Evolutionary conservation across 805 yeast genomes (phyloP).

Genomic region (Candida argentea): DNA sequence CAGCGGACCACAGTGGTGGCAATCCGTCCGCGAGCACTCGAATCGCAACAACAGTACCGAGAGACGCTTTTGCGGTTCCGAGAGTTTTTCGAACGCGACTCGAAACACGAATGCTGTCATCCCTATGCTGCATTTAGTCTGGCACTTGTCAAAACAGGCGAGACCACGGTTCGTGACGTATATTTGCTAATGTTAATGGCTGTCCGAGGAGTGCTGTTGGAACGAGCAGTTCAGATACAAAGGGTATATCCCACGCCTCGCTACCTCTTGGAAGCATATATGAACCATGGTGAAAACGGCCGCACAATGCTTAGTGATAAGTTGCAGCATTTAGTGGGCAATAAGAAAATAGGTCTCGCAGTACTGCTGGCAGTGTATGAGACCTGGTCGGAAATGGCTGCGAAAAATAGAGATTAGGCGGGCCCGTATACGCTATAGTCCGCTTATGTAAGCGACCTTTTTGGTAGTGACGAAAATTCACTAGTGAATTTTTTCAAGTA

Average conservation of each 20-base stretch:
- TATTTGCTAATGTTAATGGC: conserved; percentile 71
- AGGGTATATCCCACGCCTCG: conserved; percentile 60
- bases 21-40: conserved; percentile 39
- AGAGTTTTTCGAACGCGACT: conserved; percentile 27
- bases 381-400: too few relatives aligned
- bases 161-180: conserved; percentile 66
- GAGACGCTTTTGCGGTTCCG: conserved; percentile 33
- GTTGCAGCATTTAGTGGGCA: conserved; percentile 36
- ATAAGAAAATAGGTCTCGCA: conserved; percentile 41
- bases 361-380: conserved; percentile 44
- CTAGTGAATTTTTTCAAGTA: too few relatives aligned
- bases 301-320: conserved; percentile 17
- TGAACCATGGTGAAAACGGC: conserved; percentile 9
- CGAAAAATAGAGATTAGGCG: too few relatives aligned
- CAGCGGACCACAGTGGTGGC: conserved; percentile 27
- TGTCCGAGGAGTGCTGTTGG: conserved; percentile 70
- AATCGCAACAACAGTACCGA: conserved; percentile 42
- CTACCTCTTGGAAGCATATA: conserved; percentile 42
- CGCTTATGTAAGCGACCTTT: too few relatives aligned
- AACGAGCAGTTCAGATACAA: conserved; percentile 77
- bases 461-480: too few relatives aligned
- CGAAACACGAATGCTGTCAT: conserved; percentile 28
- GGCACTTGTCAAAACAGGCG: conserved; percentile 57
- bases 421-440: too few relatives aligned
- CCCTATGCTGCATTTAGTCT: conserved; percentile 41